Conservation (phyloP, 2,329 filamentous ascomycete species). For the Alternaria tenuissima region DNA sequence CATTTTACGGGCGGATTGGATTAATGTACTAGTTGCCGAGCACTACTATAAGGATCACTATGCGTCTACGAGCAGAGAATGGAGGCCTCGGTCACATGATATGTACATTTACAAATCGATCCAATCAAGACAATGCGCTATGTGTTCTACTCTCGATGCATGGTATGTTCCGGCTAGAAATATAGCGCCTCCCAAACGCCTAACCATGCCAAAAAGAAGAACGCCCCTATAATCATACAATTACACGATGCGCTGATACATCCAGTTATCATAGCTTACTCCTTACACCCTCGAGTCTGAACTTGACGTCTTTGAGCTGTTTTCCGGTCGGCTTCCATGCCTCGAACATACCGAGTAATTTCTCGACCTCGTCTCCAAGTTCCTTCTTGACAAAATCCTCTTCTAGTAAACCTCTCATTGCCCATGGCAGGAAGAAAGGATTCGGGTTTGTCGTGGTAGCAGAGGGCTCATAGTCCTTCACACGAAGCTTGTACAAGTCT, state of each 20-base stretch:
- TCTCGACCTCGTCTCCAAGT: constrained; percentile 76
- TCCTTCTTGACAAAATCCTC: constrained; percentile 89
- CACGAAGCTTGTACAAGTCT: constrained; percentile 40
- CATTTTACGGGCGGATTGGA: neutral
- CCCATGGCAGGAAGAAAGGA: constrained; percentile 92
- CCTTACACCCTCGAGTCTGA: constrained; percentile 87
- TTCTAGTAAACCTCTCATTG: constrained; percentile 90
- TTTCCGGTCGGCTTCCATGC: constrained; percentile 92
- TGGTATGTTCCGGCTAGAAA: constrained; percentile 3
- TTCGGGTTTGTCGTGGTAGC: constrained; percentile 63
- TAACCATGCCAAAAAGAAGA: neutral
- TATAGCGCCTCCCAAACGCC: neutral
- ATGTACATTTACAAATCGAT: neutral
- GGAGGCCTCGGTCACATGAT: neutral
- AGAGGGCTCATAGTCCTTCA: constrained; percentile 45
- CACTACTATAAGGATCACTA: neutral
- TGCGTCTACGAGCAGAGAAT: neutral
- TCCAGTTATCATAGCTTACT: constrained; percentile 70
- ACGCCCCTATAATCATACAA: neutral
- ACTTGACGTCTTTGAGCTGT: constrained; percentile 94
- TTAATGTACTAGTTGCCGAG: neutral
- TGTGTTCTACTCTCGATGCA: neutral
- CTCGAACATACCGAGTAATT: constrained; percentile 87
- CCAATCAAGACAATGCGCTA: neutral
- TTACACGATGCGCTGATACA: neutral